Percentiles rank a stretch among this genome's conserved stretches.
phyloP scores from a whole-genome alignment of 768 basidiomycete species.

The Postia placenta region DNA sequence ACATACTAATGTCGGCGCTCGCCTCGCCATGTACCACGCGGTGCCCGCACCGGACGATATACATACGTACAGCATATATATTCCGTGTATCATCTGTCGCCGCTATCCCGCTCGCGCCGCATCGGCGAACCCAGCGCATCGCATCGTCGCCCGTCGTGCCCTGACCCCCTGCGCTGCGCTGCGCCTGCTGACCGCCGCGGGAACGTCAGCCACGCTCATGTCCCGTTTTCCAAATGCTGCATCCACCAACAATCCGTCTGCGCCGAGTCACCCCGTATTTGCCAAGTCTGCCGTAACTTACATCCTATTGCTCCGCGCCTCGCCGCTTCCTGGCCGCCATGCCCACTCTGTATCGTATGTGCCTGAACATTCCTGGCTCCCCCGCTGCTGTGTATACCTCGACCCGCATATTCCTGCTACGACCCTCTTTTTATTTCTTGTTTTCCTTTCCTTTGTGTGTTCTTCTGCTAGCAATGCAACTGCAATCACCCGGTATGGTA shows the following conservation, averaged over 20 bases:
- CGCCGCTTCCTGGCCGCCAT: background rate
- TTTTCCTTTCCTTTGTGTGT: no score
- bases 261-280: background rate
- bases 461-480: no score
- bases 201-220: no score
- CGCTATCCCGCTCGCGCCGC: background rate
- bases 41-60: background rate
- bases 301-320: background rate
- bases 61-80: background rate
- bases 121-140: background rate
- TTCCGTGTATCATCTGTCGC: background rate
- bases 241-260: no score
- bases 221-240: background rate
- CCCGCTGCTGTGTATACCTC: background rate
- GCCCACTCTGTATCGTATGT: background rate
- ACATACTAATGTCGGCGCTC: no score
- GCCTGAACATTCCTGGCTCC: background rate
- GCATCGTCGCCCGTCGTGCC: background rate
- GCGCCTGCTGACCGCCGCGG: background rate
- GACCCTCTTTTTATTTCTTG: no score
- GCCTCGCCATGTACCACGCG: background rate
- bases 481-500: no score
- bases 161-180: background rate
- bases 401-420: background rate
- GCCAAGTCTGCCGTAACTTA: background rate